A percentile compares a stretch with the other conserved stretches of the same genome.
Conservation (phyloP, 306 rosid species). For the Oxytropis ochrocephala region DNA sequence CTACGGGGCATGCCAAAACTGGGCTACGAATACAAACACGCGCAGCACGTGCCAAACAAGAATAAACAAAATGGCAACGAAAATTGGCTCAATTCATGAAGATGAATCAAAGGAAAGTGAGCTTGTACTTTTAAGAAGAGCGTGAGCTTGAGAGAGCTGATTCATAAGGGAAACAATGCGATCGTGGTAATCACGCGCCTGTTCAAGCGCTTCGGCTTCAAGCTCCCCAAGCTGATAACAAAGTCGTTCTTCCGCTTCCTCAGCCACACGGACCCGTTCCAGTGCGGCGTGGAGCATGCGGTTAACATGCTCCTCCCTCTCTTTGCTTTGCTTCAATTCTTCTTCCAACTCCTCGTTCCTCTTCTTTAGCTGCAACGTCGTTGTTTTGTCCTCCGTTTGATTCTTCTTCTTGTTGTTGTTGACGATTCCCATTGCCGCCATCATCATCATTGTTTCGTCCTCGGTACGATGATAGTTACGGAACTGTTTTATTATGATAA, state of each 20-base stretch:
- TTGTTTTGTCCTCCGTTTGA: neutral
- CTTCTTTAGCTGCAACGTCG: conserved; percentile 30
- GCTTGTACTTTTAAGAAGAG: conserved; percentile 18
- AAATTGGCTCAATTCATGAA: neutral
- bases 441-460: neutral
- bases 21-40: too few species aligned
- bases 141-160: conserved; percentile 50
- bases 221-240: conserved; percentile 70
- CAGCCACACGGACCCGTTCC: conserved; percentile 52
- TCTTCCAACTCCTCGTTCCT: conserved; percentile 65
- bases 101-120: conserved; percentile 10
- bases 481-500: neutral
- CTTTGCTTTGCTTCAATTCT: conserved; percentile 49
- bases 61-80: neutral
- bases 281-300: conserved; percentile 29
- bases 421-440: conserved; percentile 4
- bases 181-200: conserved; percentile 55
- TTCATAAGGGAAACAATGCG: conserved; percentile 40
- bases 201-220: conserved; percentile 54
- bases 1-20: too few species aligned
- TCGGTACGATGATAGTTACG: neutral
- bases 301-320: conserved; percentile 48
- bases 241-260: conserved; percentile 76
- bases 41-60: too few species aligned
- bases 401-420: neutral